Conservation (phyloP, 2,329 filamentous ascomycete species). For the Dryadomyces quercus-mongolicae region DNA sequence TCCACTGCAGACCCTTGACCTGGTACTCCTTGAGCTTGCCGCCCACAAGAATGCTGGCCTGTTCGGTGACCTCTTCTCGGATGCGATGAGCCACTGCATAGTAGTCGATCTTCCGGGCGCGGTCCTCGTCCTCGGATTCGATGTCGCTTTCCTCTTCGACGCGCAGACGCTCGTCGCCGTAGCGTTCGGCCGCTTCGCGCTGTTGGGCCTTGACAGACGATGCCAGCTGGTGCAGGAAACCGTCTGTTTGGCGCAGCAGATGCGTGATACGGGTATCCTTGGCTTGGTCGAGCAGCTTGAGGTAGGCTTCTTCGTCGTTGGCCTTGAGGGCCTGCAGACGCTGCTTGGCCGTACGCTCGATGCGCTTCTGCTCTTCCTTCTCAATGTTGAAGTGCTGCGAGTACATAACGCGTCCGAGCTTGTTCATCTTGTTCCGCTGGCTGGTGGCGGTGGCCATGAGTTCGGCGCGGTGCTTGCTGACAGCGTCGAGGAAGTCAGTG, state of each 20-base stretch:
- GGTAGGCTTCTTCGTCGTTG: conserved; percentile 97
- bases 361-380: conserved; percentile 97
- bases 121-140: conserved; percentile 58
- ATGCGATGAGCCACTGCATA: conserved; percentile 95
- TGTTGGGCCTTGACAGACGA: conserved; percentile 92
- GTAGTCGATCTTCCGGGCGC: conserved; percentile 84
- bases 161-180: conserved; percentile 49
- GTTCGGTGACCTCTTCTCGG: conserved; percentile 78
- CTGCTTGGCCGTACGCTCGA: conserved; percentile 96
- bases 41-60: conserved; percentile 79
- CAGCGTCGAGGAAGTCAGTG: conserved; percentile 77
- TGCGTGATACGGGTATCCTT: conserved; percentile 99
- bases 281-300: conserved; percentile 93
- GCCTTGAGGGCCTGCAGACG: conserved; percentile 98
- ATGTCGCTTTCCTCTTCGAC: conserved; percentile 52
- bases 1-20: conserved; percentile 97
- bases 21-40: conserved; percentile 95
- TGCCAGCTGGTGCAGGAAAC: conserved; percentile 91
- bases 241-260: conserved; percentile 90
- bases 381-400: conserved; percentile 90
- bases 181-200: conserved; percentile 66
- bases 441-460: conserved; percentile 54
- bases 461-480: conserved; percentile 70
- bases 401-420: conserved; percentile 81
- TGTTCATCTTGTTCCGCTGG: conserved; percentile 66